Conservation (phyloP, 2,329 filamentous ascomycete species). For the Colletotrichum higginsianum region DNA sequence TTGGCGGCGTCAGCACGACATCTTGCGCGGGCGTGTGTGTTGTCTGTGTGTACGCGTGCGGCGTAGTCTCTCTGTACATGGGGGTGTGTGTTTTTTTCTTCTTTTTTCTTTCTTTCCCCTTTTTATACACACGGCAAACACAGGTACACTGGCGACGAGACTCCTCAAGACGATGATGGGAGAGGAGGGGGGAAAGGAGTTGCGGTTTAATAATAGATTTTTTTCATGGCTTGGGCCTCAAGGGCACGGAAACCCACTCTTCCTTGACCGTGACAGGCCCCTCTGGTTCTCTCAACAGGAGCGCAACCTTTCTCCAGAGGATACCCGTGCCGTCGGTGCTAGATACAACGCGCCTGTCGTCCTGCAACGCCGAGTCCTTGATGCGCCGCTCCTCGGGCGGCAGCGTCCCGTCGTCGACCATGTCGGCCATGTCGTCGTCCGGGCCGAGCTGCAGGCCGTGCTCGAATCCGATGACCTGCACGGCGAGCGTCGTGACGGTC, state of each 20-base stretch:
- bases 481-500: constrained; percentile 51
- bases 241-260: constrained; percentile 21
- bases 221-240: constrained; percentile 22
- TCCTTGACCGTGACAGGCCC: constrained; percentile 24
- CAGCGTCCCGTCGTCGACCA: constrained; percentile 44
- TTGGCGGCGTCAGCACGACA: background rate
- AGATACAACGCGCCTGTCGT: background rate
- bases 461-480: constrained; percentile 56
- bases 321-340: constrained; percentile 5
- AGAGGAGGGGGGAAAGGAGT: background rate
- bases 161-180: no score
- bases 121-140: no score
- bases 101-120: no score
- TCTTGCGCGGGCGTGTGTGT: background rate
- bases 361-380: constrained; percentile 43
- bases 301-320: constrained; percentile 19
- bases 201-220: background rate
- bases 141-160: no score
- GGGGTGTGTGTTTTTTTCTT: no score
- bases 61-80: no score
- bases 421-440: constrained; percentile 39
- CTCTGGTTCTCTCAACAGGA: constrained; percentile 30
- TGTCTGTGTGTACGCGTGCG: no score
- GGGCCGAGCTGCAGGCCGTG: constrained; percentile 51
- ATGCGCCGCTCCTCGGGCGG: constrained; percentile 49